Conservation (phyloP, 805 yeast genomes). For the Candida oleophila region DNA sequence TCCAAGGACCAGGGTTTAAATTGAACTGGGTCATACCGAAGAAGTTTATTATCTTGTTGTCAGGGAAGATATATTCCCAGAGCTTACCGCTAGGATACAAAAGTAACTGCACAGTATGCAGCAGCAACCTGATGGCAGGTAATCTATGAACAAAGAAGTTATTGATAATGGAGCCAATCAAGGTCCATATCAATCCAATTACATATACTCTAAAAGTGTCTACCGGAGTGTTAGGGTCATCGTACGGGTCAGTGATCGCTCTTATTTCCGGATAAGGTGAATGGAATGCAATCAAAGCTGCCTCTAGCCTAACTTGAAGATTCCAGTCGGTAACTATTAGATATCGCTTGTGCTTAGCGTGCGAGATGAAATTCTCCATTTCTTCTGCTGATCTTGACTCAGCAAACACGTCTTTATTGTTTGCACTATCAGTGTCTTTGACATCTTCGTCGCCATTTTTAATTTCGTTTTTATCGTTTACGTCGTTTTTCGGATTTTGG, state of each 20-base stretch:
- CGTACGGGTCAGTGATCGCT: slow-evolving; percentile 39
- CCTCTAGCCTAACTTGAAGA: slow-evolving; percentile 35
- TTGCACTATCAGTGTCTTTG: slow-evolving; percentile 3
- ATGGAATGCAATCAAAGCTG: slow-evolving; percentile 36
- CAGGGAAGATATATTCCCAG: slow-evolving; percentile 35
- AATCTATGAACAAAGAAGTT: slow-evolving; percentile 42
- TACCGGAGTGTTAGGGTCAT: slow-evolving; percentile 29
- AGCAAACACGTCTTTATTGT: slow-evolving; percentile 4
- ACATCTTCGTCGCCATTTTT: background rate
- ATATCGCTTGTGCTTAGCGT: slow-evolving; percentile 18
- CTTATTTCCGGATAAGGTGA: slow-evolving; percentile 43
- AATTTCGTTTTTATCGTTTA: background rate
- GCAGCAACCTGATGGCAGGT: slow-evolving; percentile 33
- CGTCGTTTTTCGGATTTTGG: too few relatives aligned
- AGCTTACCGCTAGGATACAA: slow-evolving; percentile 39
- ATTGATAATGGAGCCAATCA: slow-evolving; percentile 39
- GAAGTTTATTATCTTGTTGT: slow-evolving; percentile 18
- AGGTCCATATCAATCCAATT: slow-evolving; percentile 40
- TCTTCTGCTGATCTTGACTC: background rate
- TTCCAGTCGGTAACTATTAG: slow-evolving; percentile 30
- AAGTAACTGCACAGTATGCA: slow-evolving; percentile 40
- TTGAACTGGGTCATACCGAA: slow-evolving; percentile 21
- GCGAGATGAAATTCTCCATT: slow-evolving; percentile 6
- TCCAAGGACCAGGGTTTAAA: slow-evolving; percentile 44
- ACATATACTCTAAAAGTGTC: slow-evolving; percentile 41